Conservation (phyloP, 1,139 yeast species). For the Hemisphaericaspora xylofermentans region DNA sequence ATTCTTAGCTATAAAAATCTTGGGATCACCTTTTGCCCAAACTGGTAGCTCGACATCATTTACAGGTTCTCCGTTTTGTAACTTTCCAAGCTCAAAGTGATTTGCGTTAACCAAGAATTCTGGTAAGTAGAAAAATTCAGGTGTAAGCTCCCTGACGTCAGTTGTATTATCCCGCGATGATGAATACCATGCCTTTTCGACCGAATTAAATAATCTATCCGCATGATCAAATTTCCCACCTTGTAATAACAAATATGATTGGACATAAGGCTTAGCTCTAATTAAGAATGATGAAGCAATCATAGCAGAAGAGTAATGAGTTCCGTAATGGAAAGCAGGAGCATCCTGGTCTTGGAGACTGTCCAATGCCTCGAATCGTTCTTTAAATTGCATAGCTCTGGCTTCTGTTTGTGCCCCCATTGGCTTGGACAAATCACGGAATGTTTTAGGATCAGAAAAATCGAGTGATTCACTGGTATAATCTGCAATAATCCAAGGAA, state of each 20-base stretch:
- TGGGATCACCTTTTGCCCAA: slow-evolving; percentile 80
- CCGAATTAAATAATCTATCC: slow-evolving; percentile 71
- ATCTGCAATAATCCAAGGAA: slow-evolving; percentile 88
- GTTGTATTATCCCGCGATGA: slow-evolving; percentile 78
- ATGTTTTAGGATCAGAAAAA: slow-evolving; percentile 55
- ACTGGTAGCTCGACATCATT: slow-evolving; percentile 69
- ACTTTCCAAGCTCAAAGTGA: slow-evolving; percentile 62
- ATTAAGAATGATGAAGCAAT: slow-evolving; percentile 78
- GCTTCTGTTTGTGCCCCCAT: slow-evolving; percentile 79
- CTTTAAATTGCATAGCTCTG: slow-evolving; percentile 62
- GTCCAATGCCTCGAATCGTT: slow-evolving; percentile 65
- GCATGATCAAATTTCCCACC: slow-evolving; percentile 90
- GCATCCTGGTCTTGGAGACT: slow-evolving; percentile 52
- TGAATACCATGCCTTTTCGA: slow-evolving; percentile 74
- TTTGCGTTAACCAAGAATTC: slow-evolving; percentile 69
- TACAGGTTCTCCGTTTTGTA: slow-evolving; percentile 61
- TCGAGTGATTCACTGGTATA: slow-evolving; percentile 67
- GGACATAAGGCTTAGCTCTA: slow-evolving; percentile 74
- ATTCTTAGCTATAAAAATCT: slow-evolving; percentile 66
- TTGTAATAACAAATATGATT: slow-evolving; percentile 71
- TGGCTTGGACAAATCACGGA: slow-evolving; percentile 76
- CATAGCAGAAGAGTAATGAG: slow-evolving; percentile 92
- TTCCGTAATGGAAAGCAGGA: slow-evolving; percentile 87
- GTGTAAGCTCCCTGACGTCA: slow-evolving; percentile 81
- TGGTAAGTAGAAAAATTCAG: slow-evolving; percentile 80